phyloP scores from a whole-genome alignment of 345 rosid species.

The Dimocarpus longan region DNA sequence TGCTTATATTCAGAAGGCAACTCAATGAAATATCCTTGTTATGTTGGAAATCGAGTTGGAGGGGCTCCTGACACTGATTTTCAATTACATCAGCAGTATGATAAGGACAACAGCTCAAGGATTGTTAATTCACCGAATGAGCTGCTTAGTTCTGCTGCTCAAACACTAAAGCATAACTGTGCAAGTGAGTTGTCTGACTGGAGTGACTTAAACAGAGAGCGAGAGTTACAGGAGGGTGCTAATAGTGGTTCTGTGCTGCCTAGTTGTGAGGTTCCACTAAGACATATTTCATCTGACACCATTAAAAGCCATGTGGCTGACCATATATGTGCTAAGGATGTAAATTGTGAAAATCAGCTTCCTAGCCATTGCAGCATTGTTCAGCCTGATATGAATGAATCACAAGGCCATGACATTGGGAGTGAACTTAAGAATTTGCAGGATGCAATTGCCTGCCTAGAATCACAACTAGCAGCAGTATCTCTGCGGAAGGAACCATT shows the following conservation, averaged over 20 bases:
- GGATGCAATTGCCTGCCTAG: constrained; percentile 34
- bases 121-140: not conserved
- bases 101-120: not conserved
- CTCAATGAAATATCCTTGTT: constrained; percentile 14
- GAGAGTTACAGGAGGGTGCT: constrained; percentile 5
- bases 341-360: constrained; percentile 16
- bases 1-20: constrained; percentile 9
- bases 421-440: constrained; percentile 28
- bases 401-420: constrained; percentile 9
- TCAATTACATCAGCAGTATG: constrained; percentile 20
- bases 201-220: constrained; percentile 10
- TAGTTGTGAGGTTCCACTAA: not conserved
- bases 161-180: not conserved
- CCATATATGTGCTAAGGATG: not conserved
- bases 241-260: not conserved
- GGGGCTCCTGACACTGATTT: constrained; percentile 5
- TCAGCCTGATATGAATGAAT: constrained; percentile 26
- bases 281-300: constrained; percentile 7
- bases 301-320: constrained; percentile 12
- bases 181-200: not conserved
- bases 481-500: constrained; percentile 36
- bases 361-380: constrained; percentile 6
- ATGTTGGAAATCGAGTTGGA: constrained; percentile 13
- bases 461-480: constrained; percentile 25
- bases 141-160: not conserved